Evolutionary conservation across 2,329 filamentous ascomycete species (phyloP), one percentile per base, ranked within the genome.

Genomic region (Eutypella sp.): DNA sequence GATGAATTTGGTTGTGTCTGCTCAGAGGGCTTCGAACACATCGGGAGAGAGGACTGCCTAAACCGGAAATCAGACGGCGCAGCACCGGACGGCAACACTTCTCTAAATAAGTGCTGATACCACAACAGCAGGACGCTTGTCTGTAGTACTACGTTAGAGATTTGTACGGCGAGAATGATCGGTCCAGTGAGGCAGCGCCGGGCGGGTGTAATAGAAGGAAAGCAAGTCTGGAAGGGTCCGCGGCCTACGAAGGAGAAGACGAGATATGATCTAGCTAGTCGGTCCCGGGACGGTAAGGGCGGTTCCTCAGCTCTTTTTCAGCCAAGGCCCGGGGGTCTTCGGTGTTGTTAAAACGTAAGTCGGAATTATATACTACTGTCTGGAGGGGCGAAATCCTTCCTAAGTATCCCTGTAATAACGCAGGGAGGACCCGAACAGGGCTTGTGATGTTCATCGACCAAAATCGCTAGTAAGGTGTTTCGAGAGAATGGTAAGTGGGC

Each of bases 361-460:
- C 69, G 70, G 70, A 68, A 72, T 69, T 72, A 73, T 71, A 67
- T 39, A 68, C n/a, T n/a, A n/a, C n/a, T n/a, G n/a, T 69, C 63
- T 71, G 60, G 67, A 67, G 65, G 62, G 59, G 58, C 53, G 56
- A 24, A 62, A 62, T 63, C 60, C 61, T 62, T 59, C 45, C 36
- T 45, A 48, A 53, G 50, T 58, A 60, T 57, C 61, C 61, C 65
- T 67, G 68, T 58, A 62, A 62, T 61, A 56, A 60, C 58, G 56
- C 60, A 55, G 61, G 61, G 62, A 61, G 60, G 58, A 63, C 50
- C 61, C 53, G 60, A 65, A 59, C 67, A 67, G 68, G 61, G 61
- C 57, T 63, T 56, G 50, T 51, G 56, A 61, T 57, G 55, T 55
- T 59, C 57, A 49, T 58, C 53, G 51, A 58, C 53, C 57, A 49